phyloP scores from a whole-genome alignment of 305 asterid genomes.

The Fraxinus latifolia region DNA sequence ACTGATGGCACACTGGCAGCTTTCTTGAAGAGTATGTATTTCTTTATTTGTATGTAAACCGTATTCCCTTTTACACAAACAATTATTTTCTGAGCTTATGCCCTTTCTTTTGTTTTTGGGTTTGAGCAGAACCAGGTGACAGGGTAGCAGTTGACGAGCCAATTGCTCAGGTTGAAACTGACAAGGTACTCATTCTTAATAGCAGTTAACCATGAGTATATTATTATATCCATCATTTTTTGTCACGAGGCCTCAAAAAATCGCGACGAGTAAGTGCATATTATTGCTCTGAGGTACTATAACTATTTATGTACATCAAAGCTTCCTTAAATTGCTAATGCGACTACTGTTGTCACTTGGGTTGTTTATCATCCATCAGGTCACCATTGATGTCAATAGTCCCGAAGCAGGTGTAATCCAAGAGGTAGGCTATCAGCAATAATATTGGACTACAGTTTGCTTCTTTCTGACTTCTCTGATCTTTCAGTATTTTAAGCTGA shows the following conservation, averaged over 20 bases:
- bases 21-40: conserved; percentile 82
- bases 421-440: conserved; percentile 45
- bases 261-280: not conserved
- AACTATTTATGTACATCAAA: not conserved
- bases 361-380: conserved; percentile 44
- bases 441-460: conserved; percentile 1
- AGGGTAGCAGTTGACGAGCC: conserved; percentile 87
- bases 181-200: conserved; percentile 56
- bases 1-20: conserved; percentile 89
- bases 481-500: conserved; percentile 3
- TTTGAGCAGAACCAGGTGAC: conserved; percentile 78
- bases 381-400: conserved; percentile 92
- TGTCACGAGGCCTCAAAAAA: not conserved
- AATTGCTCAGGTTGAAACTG: conserved; percentile 97
- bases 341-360: conserved; percentile 19
- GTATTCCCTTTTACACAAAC: conserved; percentile 2
- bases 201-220: not conserved
- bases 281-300: not conserved
- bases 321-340: not conserved
- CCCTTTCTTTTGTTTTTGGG: conserved; percentile 18
- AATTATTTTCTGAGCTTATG: conserved; percentile 6
- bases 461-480: not conserved
- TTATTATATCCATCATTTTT: not conserved
- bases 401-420: conserved; percentile 97
- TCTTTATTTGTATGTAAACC: conserved; percentile 4